A percentile compares a stretch with the other conserved stretches of the same genome.
phyloP scores from a whole-genome alignment of 768 basidiomycete species.

The Galerina sulciceps region DNA sequence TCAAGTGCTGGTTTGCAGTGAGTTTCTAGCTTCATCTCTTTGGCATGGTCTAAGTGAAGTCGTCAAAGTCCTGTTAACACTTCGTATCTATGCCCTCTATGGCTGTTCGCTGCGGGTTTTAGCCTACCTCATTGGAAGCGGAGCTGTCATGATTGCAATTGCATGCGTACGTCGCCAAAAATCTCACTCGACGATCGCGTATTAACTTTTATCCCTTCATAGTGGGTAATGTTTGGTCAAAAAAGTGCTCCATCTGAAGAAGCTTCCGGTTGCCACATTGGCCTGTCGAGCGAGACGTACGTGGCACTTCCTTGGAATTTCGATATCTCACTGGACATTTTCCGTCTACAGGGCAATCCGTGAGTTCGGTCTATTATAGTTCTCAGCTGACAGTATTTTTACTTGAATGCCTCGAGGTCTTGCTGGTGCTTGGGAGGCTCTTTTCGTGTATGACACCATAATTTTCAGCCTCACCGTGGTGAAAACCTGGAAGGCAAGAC shows the following conservation, averaged over 20 bases:
- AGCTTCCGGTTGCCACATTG: slow-evolving; percentile 39
- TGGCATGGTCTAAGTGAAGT: neutral
- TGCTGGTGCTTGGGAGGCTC: slow-evolving; percentile 52
- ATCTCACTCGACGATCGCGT: neutral
- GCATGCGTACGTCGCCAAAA: slow-evolving; percentile 36
- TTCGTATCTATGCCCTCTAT: slow-evolving; percentile 57
- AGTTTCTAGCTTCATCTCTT: slow-evolving; percentile 18
- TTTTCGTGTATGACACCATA: slow-evolving; percentile 51
- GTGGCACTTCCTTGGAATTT: slow-evolving; percentile 11
- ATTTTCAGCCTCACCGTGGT: slow-evolving; percentile 51
- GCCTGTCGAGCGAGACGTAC: slow-evolving; percentile 32
- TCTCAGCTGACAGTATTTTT: no score
- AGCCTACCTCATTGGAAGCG: slow-evolving; percentile 36
- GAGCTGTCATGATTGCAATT: slow-evolving; percentile 30
- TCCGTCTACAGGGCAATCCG: slow-evolving; percentile 19
- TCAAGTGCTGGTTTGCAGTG: slow-evolving; percentile 51
- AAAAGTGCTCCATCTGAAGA: slow-evolving; percentile 26
- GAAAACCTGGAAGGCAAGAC: slow-evolving; percentile 44
- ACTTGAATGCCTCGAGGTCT: no score
- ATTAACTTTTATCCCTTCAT: neutral
- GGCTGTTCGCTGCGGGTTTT: slow-evolving; percentile 41
- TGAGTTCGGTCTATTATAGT: neutral
- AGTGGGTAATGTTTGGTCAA: slow-evolving; percentile 52
- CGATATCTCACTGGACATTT: neutral
- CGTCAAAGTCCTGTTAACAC: slow-evolving; percentile 42